A percentile compares a stretch with the other conserved stretches of the same genome.
Evolutionary conservation across 768 basidiomycete species (phyloP).

Genomic region (Russula earlei): DNA sequence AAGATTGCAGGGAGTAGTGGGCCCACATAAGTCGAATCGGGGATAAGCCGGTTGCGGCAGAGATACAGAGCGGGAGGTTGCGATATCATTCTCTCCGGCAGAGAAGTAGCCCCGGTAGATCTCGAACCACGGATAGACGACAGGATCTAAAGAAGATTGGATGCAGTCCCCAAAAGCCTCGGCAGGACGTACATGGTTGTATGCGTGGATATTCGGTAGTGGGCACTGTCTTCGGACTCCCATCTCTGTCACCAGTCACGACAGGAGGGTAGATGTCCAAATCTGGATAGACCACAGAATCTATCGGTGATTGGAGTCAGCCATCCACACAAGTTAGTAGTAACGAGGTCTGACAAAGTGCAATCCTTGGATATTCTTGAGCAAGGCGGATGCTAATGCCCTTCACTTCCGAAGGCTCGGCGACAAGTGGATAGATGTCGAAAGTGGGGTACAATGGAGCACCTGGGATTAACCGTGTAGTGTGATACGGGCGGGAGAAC

Average conservation of each 20-base stretch:
- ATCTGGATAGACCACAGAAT: conserved; percentile 12
- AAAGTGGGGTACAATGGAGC: conserved; percentile 1
- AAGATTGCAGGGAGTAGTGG: neutral
- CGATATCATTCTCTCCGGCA: neutral
- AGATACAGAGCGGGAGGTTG: conserved; percentile 18
- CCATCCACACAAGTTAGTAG: neutral
- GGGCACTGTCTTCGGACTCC: neutral
- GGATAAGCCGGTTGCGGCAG: neutral
- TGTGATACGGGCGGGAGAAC: neutral
- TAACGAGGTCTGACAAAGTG: conserved; percentile 1
- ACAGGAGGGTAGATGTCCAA: conserved; percentile 10
- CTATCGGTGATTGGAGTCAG: conserved; percentile 2
- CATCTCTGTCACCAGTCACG: neutral
- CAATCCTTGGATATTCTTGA: conserved; percentile 1
- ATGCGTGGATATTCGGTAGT: neutral
- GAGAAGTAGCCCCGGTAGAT: conserved; percentile 13
- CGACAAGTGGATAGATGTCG: conserved; percentile 1
- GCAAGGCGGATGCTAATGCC: neutral
- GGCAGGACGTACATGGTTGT: conserved; percentile 2
- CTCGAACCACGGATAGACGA: conserved; percentile 15
- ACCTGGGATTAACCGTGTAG: neutral
- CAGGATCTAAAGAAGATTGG: conserved; percentile 1
- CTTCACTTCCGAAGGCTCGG: neutral
- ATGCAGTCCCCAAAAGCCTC: neutral
- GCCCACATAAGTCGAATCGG: conserved; percentile 8